Percentiles rank a stretch among this genome's conserved stretches.
These are phyloP conservation scores for Przewalskia tangutica DNA, from an alignment of 257 asterid species.

Conservation along the genomic window DNA sequence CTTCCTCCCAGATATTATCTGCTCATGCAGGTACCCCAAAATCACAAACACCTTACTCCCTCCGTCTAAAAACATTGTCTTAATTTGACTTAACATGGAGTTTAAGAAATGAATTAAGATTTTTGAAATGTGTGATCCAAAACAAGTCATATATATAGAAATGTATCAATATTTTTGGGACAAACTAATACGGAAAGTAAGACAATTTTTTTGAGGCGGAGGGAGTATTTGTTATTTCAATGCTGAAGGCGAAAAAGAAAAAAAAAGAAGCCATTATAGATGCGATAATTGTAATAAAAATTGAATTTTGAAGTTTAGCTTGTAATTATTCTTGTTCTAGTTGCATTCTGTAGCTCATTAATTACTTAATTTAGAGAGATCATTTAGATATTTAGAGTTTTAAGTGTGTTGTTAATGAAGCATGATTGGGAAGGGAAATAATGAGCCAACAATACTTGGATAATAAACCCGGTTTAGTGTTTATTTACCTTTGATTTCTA, in stretches of 20 bases:
- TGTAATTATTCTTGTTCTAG: not conserved
- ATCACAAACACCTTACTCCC: not conserved
- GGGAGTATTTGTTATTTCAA: too few relatives aligned
- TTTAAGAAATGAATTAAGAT: too few relatives aligned
- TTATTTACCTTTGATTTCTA: not conserved
- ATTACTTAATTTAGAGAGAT: not conserved
- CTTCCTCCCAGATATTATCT: slow-evolving; percentile 18
- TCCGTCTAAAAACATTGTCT: too few relatives aligned
- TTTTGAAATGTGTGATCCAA: too few relatives aligned
- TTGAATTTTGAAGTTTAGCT: not conserved
- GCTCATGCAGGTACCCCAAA: slow-evolving; percentile 14
- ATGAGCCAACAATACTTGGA: not conserved
- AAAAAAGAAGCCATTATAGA: not conserved
- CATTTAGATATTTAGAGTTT: not conserved
- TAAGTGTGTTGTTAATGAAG: not conserved
- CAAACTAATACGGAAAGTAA: too few relatives aligned
- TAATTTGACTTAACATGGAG: too few relatives aligned
- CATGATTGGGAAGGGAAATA: not conserved
- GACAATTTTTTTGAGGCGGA: too few relatives aligned
- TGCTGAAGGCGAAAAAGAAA: not conserved
- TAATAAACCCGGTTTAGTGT: not conserved
- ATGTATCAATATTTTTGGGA: too few relatives aligned
- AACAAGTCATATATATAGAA: too few relatives aligned
- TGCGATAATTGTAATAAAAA: not conserved
- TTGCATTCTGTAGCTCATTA: not conserved